Percentiles rank a stretch among this genome's conserved stretches.
These are phyloP conservation scores for Gaeumannomyces sp. DNA, from an alignment of 2,329 filamentous ascomycete genomes.

Conservation along the genomic window DNA sequence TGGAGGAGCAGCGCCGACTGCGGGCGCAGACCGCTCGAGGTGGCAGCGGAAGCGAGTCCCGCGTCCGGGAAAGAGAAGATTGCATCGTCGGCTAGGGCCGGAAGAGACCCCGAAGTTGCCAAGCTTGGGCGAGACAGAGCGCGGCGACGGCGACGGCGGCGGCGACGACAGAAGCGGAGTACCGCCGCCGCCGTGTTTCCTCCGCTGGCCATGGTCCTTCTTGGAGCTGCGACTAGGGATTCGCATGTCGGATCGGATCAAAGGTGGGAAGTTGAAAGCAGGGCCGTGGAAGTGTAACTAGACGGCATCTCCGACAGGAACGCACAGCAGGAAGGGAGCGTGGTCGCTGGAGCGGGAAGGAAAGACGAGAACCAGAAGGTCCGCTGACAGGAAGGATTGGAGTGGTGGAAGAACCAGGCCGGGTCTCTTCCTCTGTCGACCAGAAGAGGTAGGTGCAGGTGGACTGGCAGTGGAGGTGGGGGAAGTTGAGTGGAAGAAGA, in stretches of 20 bases:
- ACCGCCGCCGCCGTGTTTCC: not conserved
- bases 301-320: not conserved
- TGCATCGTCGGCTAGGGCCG: not conserved
- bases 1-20: not conserved
- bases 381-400: no score
- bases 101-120: conserved; percentile 13
- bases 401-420: no score
- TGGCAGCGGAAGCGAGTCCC: not conserved
- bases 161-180: not conserved
- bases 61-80: no score
- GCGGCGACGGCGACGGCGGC: not conserved
- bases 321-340: not conserved
- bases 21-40: not conserved
- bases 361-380: not conserved
- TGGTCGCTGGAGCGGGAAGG: no score
- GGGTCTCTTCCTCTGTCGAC: no score
- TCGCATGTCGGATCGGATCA: not conserved
- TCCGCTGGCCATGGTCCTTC: not conserved
- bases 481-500: no score
- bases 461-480: no score
- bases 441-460: no score
- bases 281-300: no score
- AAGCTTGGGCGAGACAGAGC: conserved; percentile 12
- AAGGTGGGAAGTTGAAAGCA: not conserved
- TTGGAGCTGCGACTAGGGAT: not conserved